Conservation (phyloP, 208 protist genomes). For the Lotmaria passim region DNA sequence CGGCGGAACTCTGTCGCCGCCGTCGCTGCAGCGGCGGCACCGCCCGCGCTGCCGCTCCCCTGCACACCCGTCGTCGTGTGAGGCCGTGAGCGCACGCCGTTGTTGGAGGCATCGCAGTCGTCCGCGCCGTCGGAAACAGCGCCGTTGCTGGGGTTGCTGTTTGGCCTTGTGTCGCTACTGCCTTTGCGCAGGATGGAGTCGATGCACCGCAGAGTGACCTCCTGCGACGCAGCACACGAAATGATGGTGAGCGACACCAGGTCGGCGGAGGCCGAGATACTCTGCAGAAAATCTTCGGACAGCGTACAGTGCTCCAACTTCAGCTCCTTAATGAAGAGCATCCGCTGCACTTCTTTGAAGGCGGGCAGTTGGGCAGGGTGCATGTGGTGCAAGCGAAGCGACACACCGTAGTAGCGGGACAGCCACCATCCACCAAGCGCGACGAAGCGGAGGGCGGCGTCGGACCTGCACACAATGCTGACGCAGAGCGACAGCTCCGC, state of each 20-base stretch:
- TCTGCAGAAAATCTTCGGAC: slow-evolving; percentile 65
- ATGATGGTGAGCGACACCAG: slow-evolving; percentile 58
- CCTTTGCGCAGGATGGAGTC: slow-evolving; percentile 72
- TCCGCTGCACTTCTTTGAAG: slow-evolving; percentile 52
- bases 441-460: slow-evolving; percentile 33
- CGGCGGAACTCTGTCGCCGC: neutral
- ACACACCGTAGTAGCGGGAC: slow-evolving; percentile 65
- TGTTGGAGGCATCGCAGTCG: neutral
- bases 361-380: slow-evolving; percentile 47
- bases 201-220: slow-evolving; percentile 58
- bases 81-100: neutral
- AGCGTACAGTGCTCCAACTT: slow-evolving; percentile 53
- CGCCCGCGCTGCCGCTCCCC: neutral
- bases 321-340: slow-evolving; percentile 56
- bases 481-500: slow-evolving; percentile 54
- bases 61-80: neutral
- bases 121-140: slow-evolving; percentile 8
- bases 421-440: slow-evolving; percentile 70
- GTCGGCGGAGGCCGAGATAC: slow-evolving; percentile 58
- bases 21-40: neutral
- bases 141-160: neutral
- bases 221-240: slow-evolving; percentile 55
- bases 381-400: slow-evolving; percentile 61
- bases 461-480: slow-evolving; percentile 41
- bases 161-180: slow-evolving; percentile 15